Percentiles rank a stretch among this genome's conserved stretches.
phyloP scores from a whole-genome alignment of 345 rosid genomes.

The Arabidopsis thaliana region DNA sequence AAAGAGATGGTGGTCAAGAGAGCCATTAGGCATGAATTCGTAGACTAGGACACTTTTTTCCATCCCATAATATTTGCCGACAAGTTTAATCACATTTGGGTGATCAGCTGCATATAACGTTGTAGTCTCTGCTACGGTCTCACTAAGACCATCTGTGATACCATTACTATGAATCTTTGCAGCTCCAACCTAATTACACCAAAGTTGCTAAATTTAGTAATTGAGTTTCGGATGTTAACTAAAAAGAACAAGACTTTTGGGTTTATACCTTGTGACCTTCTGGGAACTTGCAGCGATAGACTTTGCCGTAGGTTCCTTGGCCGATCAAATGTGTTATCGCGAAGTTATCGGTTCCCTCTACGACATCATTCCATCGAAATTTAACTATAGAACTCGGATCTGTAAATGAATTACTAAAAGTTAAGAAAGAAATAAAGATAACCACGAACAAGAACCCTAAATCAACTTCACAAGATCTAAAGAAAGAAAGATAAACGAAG shows the following conservation, averaged over 20 bases:
- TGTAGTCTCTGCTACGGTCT: slow-evolving; percentile 68
- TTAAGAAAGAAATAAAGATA: slow-evolving; percentile 5
- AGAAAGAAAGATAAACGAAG: slow-evolving; percentile 1
- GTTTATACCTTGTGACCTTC: slow-evolving; percentile 2
- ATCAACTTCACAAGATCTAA: background rate
- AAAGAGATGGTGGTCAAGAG: slow-evolving; percentile 67
- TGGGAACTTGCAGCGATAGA: slow-evolving; percentile 36
- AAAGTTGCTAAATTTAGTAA: slow-evolving; percentile 26
- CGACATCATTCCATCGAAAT: slow-evolving; percentile 5
- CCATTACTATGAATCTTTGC: slow-evolving; percentile 70
- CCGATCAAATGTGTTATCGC: background rate
- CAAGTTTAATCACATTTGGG: slow-evolving; percentile 68
- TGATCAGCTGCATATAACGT: slow-evolving; percentile 64
- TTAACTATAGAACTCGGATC: background rate
- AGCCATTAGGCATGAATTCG: slow-evolving; percentile 74
- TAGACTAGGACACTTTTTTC: slow-evolving; percentile 68
- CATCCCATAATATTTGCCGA: slow-evolving; percentile 63
- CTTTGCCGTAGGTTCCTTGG: slow-evolving; percentile 5
- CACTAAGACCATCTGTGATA: slow-evolving; percentile 54
- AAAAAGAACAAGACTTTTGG: slow-evolving; percentile 12
- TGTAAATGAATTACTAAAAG: background rate
- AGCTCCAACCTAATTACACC: slow-evolving; percentile 59
- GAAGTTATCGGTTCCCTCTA: background rate
- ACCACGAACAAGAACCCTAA: background rate
- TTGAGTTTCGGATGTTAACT: background rate